Evolutionary conservation across 768 basidiomycete genomes (phyloP).

Genomic region (Trametes cingulata): DNA sequence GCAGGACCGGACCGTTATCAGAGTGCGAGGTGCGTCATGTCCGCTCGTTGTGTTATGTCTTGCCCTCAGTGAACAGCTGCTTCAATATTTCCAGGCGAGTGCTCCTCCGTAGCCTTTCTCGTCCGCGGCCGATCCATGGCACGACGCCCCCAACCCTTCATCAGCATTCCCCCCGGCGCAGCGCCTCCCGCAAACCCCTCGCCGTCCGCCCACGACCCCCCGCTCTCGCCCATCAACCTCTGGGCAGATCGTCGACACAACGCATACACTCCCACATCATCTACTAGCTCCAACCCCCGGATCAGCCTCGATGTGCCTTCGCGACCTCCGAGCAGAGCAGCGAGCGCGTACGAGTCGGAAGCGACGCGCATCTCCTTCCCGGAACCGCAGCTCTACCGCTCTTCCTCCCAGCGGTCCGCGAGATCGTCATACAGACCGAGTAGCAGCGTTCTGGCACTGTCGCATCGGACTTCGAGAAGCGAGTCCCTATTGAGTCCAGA

Average conservation of each 20-base stretch:
- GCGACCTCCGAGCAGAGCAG: constrained; percentile 39
- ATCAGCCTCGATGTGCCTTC: constrained; percentile 29
- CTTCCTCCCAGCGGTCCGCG: constrained; percentile 25
- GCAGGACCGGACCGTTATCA: constrained; percentile 16
- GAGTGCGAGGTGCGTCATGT: constrained; percentile 15
- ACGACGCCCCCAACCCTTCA: constrained; percentile 28
- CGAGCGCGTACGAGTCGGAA: constrained; percentile 37
- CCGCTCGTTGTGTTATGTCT: neutral
- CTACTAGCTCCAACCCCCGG: constrained; percentile 20
- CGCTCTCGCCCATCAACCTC: constrained; percentile 35
- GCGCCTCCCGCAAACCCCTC: constrained; percentile 36
- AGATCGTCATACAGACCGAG: constrained; percentile 19
- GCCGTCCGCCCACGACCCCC: constrained; percentile 32
- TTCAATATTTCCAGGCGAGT: neutral
- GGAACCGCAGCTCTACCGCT: constrained; percentile 32
- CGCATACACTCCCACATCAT: constrained; percentile 16
- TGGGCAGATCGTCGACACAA: constrained; percentile 33
- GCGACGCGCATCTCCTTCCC: constrained; percentile 27
- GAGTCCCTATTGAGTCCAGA: constrained; percentile 24
- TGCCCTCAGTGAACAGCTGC: no score
- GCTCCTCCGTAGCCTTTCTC: constrained; percentile 11
- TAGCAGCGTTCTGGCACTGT: neutral
- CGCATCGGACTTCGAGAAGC: constrained; percentile 30
- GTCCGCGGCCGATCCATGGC: constrained; percentile 24
- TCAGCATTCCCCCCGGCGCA: constrained; percentile 41